A percentile compares a stretch with the other conserved stretches of the same genome.
These are phyloP conservation scores for Botrytis byssoidea DNA, from an alignment of 2,329 filamentous ascomycete genomes.

Conservation along the genomic window DNA sequence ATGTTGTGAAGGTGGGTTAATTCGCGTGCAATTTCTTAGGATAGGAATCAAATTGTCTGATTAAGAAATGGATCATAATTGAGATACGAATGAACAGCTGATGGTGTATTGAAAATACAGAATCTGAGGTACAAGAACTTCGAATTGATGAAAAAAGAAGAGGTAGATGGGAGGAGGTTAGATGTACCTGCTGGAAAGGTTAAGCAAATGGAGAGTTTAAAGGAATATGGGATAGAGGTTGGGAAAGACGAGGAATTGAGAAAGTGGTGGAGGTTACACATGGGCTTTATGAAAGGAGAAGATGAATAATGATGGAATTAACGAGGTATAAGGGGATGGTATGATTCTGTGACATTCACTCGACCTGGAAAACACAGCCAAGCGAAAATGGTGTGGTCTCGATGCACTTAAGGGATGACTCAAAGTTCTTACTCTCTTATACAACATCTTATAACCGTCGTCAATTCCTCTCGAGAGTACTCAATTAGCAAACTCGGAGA, in stretches of 20 bases:
- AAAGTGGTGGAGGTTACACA: constrained; percentile 35
- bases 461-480: no score
- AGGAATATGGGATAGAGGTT: constrained; percentile 30
- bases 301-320: background rate
- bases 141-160: constrained; percentile 33
- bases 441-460: background rate
- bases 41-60: background rate
- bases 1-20: constrained; percentile 32
- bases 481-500: background rate
- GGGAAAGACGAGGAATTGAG: constrained; percentile 27
- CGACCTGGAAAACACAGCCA: background rate
- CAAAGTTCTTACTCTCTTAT: background rate
- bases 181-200: constrained; percentile 28
- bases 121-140: constrained; percentile 38
- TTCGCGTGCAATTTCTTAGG: background rate
- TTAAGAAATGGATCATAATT: background rate
- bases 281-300: constrained; percentile 29
- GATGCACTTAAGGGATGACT: background rate
- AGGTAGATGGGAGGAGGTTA: constrained; percentile 22
- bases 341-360: constrained; percentile 11
- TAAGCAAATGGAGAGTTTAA: constrained; percentile 30
- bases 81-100: background rate
- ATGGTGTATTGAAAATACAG: constrained; percentile 19
- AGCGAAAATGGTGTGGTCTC: background rate
- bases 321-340: background rate